These are phyloP conservation scores for Cornus suecica DNA, from an alignment of 148 eudicot genomes.

Conservation along the genomic window DNA sequence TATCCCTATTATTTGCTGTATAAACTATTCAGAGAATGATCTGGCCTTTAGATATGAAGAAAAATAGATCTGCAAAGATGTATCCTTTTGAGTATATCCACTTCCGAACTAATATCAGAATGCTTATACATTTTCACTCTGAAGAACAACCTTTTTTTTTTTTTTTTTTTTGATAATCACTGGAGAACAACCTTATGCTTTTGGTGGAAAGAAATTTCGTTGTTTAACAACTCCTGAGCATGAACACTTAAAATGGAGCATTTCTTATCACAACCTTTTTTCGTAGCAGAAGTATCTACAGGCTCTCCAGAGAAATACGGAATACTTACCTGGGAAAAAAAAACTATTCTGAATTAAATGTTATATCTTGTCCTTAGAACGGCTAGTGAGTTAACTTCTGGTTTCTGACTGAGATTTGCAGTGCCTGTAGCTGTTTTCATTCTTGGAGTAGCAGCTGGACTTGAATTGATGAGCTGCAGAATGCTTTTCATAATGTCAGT, in stretches of 20 bases:
- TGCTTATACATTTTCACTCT: background rate
- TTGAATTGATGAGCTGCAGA: slow-evolving; percentile 89
- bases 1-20: background rate
- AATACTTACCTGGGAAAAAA: no score
- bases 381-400: slow-evolving; percentile 17
- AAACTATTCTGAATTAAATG: background rate
- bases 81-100: background rate
- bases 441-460: slow-evolving; percentile 94
- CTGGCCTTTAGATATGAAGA: background rate
- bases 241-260: no score
- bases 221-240: background rate
- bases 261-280: no score
- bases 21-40: background rate
- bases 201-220: background rate
- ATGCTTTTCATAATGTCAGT: slow-evolving; percentile 97
- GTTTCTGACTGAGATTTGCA: slow-evolving; percentile 36
- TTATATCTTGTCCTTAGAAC: background rate
- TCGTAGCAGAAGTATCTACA: no score
- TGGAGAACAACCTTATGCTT: background rate
- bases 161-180: no score
- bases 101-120: background rate
- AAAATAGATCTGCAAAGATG: background rate
- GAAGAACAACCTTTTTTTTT: background rate
- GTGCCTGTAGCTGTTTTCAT: slow-evolving; percentile 98
- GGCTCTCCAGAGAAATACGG: no score